A percentile compares a stretch with the other conserved stretches of the same genome.
phyloP scores from a whole-genome alignment of 1,139 yeast species.

The Lodderomyces pseudojiufengensis region DNA sequence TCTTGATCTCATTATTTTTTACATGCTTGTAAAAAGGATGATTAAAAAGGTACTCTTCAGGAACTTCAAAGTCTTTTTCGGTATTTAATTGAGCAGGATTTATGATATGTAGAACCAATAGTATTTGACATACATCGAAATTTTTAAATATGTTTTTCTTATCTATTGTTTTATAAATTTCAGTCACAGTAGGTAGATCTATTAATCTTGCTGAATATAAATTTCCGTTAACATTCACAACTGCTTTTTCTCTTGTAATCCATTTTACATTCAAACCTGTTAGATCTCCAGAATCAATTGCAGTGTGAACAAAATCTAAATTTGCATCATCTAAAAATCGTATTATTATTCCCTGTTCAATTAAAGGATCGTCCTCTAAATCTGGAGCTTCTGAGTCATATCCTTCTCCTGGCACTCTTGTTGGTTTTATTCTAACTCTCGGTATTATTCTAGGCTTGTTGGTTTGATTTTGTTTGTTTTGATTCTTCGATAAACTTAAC shows the following conservation, averaged over 20 bases:
- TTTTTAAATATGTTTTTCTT: conserved; percentile 85
- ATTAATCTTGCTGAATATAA: conserved; percentile 80
- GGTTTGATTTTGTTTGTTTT: conserved; percentile 15
- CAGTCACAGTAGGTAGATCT: conserved; percentile 88
- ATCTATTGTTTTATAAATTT: conserved; percentile 85
- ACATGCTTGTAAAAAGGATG: conserved; percentile 47
- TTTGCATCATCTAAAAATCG: conserved; percentile 79
- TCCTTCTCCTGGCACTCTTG: conserved; percentile 88
- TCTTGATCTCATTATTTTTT: conserved; percentile 39
- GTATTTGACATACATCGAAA: conserved; percentile 80
- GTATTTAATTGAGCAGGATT: conserved; percentile 39
- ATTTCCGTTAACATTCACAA: conserved; percentile 50
- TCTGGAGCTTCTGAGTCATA: conserved; percentile 98
- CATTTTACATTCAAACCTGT: conserved; percentile 72
- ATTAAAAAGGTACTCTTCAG: conserved; percentile 34
- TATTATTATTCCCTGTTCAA: conserved; percentile 81
- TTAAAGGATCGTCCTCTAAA: conserved; percentile 87
- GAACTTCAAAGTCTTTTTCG: conserved; percentile 41
- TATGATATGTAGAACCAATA: conserved; percentile 67
- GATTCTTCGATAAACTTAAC: conserved; percentile 17
- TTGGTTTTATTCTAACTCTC: conserved; percentile 74
- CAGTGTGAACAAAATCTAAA: conserved; percentile 70
- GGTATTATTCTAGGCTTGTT: conserved; percentile 38
- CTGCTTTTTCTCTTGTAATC: conserved; percentile 77
- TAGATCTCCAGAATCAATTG: conserved; percentile 79